phyloP scores from a whole-genome alignment of 2,329 filamentous ascomycete genomes.

The Pezicula carpinea region DNA sequence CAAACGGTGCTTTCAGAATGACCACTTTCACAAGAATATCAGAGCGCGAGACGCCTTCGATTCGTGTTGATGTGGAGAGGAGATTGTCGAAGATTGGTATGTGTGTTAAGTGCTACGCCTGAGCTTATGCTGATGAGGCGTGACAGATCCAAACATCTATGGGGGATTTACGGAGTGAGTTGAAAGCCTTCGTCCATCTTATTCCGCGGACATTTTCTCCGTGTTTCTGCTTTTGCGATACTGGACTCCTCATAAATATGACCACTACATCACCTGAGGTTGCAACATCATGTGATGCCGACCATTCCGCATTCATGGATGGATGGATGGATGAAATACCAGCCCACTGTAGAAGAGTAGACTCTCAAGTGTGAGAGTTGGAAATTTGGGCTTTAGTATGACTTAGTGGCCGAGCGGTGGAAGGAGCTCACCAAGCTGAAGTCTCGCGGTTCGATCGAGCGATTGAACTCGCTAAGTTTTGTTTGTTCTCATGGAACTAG shows the following conservation, averaged over 20 bases:
- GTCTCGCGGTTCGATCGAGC: no score
- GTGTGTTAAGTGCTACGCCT: background rate
- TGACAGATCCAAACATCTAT: constrained; percentile 68
- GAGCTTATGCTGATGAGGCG: background rate
- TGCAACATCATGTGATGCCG: no score
- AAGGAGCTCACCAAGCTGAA: no score
- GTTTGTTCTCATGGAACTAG: no score
- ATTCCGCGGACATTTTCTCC: background rate
- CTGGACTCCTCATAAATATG: background rate
- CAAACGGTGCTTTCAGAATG: constrained; percentile 41
- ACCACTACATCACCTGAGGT: no score
- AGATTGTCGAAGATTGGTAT: constrained; percentile 61
- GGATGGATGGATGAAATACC: no score
- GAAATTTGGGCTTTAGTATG: no score
- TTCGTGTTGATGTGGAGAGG: constrained; percentile 60
- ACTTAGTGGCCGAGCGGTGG: no score
- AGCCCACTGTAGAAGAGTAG: no score
- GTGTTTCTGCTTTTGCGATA: background rate
- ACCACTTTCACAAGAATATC: constrained; percentile 67
- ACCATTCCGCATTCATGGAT: no score
- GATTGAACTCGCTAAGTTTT: no score
- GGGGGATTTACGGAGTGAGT: constrained; percentile 78
- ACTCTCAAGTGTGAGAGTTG: no score
- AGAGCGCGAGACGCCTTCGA: constrained; percentile 56
- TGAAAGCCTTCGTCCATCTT: background rate